A percentile compares a stretch with the other conserved stretches of the same genome.
Evolutionary conservation across 2,329 filamentous ascomycete species (phyloP).

Genomic region (Venturiaceae sp.): DNA sequence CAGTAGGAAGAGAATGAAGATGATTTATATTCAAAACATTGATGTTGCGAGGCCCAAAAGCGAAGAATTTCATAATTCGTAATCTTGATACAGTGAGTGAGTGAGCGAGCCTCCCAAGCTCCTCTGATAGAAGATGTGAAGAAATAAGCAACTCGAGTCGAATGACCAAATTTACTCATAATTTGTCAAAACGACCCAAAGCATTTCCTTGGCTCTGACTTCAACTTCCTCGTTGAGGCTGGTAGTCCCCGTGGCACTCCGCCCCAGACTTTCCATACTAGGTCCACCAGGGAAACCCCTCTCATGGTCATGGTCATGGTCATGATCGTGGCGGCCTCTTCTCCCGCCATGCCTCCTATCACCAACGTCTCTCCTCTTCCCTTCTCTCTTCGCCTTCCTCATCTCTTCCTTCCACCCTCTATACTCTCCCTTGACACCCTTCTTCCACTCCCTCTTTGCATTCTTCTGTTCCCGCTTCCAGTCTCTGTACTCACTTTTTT

Average conservation of each 20-base stretch:
- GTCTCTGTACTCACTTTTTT: not conserved
- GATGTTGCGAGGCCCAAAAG: not conserved
- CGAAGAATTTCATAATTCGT: not conserved
- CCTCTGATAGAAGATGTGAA: not conserved
- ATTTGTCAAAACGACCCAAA: conserved; percentile 3
- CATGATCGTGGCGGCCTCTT: not conserved
- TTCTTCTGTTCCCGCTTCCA: not conserved
- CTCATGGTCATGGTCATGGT: not conserved
- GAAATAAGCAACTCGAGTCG: no score
- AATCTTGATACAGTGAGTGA: not conserved
- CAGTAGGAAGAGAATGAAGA: not conserved
- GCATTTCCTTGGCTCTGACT: conserved; percentile 1
- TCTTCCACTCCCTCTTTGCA: not conserved
- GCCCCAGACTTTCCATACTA: not conserved
- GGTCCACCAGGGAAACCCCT: not conserved
- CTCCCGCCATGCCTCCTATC: not conserved
- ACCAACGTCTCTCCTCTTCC: not conserved
- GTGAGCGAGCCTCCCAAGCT: not conserved
- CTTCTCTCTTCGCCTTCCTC: conserved; percentile 4
- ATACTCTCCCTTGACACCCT: not conserved
- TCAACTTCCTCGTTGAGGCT: not conserved
- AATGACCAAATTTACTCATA: not conserved
- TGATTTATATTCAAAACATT: not conserved
- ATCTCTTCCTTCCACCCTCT: not conserved
- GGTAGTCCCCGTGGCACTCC: not conserved